A percentile compares a stretch with the other conserved stretches of the same genome.
Evolutionary conservation across 768 basidiomycete species (phyloP).

Genomic region (Macrolepiota fuliginosa): DNA sequence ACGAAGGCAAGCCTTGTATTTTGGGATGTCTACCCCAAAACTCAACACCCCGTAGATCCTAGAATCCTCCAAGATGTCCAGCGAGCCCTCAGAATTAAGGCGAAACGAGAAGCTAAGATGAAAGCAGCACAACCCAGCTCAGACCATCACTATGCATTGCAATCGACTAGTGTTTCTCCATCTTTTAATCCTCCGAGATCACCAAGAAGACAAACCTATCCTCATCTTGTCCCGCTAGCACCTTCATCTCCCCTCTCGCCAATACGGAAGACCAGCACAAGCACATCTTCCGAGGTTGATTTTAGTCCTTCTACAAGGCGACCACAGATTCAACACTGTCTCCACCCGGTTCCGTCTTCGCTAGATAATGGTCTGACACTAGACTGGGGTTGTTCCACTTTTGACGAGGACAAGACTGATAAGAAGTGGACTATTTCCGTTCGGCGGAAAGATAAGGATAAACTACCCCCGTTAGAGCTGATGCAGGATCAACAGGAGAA

Average conservation of each 20-base stretch:
- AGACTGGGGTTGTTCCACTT: constrained; percentile 64
- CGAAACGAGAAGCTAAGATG: constrained; percentile 68
- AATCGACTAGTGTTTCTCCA: constrained; percentile 10
- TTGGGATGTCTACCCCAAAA: neutral
- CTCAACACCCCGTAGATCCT: constrained; percentile 50
- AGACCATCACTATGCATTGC: constrained; percentile 14
- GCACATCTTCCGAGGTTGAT: constrained; percentile 52
- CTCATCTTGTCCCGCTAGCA: constrained; percentile 24
- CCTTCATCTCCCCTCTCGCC: constrained; percentile 24
- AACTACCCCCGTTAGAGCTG: constrained; percentile 36
- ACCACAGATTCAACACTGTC: constrained; percentile 24
- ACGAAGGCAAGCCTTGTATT: constrained; percentile 57
- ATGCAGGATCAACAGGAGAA: constrained; percentile 60
- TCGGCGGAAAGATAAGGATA: constrained; percentile 60
- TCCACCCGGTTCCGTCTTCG: constrained; percentile 69
- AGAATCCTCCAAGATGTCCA: constrained; percentile 79
- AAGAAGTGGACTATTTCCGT: constrained; percentile 59
- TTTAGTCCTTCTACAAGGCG: constrained; percentile 63
- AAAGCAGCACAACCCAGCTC: constrained; percentile 22
- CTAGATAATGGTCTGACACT: constrained; percentile 66
- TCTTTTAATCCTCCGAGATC: constrained; percentile 24
- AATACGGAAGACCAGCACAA: constrained; percentile 24
- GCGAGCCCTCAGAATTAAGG: constrained; percentile 69
- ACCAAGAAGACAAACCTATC: constrained; percentile 17
- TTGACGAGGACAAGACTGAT: constrained; percentile 58